Evolutionary conservation across 306 rosid species (phyloP).

Genomic region (Ochetophila trinervis): DNA sequence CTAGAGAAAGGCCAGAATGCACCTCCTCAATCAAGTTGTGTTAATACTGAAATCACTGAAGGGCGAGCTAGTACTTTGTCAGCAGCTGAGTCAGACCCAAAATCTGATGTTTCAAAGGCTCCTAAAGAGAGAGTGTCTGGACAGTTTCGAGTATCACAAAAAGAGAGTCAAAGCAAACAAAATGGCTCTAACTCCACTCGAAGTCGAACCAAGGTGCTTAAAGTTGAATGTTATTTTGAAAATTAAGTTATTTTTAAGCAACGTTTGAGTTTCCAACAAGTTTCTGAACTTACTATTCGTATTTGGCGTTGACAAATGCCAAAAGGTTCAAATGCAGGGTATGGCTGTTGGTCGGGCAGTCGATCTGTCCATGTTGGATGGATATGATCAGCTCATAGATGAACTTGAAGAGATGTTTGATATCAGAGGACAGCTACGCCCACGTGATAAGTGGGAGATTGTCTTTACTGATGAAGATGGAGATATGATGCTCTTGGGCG

Average conservation of each 20-base stretch:
- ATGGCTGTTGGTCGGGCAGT: conserved; percentile 95
- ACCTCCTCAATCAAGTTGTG: conserved; percentile 23
- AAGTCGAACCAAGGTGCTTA: conserved; percentile 84
- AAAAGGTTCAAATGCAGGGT: conserved; percentile 96
- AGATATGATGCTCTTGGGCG: conserved; percentile 88
- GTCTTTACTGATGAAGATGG: conserved; percentile 91
- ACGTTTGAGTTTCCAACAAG: not conserved
- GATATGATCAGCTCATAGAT: conserved; percentile 69
- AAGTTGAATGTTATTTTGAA: conserved; percentile 6
- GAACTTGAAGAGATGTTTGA: conserved; percentile 88
- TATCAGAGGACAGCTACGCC: conserved; percentile 70
- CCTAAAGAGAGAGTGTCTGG: conserved; percentile 46
- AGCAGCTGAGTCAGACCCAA: conserved; percentile 48
- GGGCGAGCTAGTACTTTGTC: conserved; percentile 39
- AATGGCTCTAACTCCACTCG: conserved; percentile 43
- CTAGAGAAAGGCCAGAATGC: conserved; percentile 42
- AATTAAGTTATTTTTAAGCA: not conserved
- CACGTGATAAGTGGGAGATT: conserved; percentile 66
- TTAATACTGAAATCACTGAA: conserved; percentile 33
- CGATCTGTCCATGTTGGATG: conserved; percentile 74
- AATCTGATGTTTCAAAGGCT: conserved; percentile 48
- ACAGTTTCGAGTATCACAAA: conserved; percentile 36
- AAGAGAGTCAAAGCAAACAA: conserved; percentile 67
- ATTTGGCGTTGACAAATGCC: conserved; percentile 22
- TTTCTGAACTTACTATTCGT: conserved; percentile 23